Conservation (phyloP, 1,139 yeast species). For the Suhomyces maxii region DNA sequence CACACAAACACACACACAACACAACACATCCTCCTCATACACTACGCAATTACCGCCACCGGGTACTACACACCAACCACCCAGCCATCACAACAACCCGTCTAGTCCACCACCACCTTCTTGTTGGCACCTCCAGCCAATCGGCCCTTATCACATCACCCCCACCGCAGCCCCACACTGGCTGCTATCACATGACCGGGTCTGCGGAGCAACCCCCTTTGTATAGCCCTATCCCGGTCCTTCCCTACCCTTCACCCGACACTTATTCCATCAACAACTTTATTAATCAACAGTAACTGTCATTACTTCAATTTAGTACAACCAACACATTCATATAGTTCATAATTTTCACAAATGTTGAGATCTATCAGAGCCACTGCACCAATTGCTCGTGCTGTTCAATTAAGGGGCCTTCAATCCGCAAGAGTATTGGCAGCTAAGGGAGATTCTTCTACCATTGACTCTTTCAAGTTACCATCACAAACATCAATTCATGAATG, state of each 20-base stretch:
- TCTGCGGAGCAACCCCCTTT: slow-evolving; percentile 9
- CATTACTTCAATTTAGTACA: neutral
- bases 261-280: neutral
- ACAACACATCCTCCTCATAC: no score
- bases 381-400: neutral
- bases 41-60: no score
- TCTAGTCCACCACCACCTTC: no score
- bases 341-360: slow-evolving; percentile 1
- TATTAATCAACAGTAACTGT: neutral
- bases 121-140: no score
- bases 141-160: neutral
- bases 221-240: neutral
- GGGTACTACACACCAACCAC: no score
- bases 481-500: slow-evolving; percentile 50
- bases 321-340: neutral
- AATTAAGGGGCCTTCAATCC: slow-evolving; percentile 4
- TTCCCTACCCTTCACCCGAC: neutral
- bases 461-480: slow-evolving; percentile 45
- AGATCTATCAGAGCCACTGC: neutral
- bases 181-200: slow-evolving; percentile 9
- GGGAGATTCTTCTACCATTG: slow-evolving; percentile 48
- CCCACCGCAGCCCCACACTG: slow-evolving; percentile 3
- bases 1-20: no score
- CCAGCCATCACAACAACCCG: no score
- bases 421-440: slow-evolving; percentile 26